A percentile compares a stretch with the other conserved stretches of the same genome.
Conservation (phyloP, 768 basidiomycete genomes). For the Macrolepiota albuminosa region DNA sequence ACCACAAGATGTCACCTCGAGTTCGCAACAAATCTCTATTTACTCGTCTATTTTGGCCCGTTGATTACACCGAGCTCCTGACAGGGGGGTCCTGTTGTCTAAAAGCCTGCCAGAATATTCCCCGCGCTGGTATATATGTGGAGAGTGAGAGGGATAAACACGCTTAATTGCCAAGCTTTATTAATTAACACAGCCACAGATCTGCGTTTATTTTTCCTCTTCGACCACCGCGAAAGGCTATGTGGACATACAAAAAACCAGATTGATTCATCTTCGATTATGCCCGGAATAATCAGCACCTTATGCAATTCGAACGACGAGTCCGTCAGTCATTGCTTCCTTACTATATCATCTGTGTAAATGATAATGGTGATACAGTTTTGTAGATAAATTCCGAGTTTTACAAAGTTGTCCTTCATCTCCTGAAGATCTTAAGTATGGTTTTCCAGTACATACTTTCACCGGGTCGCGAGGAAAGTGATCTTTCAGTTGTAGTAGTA, state of each 20-base stretch:
- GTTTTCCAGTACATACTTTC: too few species aligned
- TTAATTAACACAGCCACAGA: slow-evolving; percentile 19
- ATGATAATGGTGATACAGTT: not conserved
- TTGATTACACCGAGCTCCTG: not conserved
- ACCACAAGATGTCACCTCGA: slow-evolving; percentile 15
- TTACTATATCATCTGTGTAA: slow-evolving; percentile 8
- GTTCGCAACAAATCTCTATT: slow-evolving; percentile 5
- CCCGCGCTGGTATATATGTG: not conserved
- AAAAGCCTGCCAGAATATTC: not conserved
- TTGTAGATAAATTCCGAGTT: too few species aligned
- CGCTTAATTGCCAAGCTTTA: not conserved
- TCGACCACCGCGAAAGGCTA: not conserved
- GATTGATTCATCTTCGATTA: not conserved
- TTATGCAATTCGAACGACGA: not conserved
- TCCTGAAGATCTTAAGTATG: not conserved
- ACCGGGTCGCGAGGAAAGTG: not conserved
- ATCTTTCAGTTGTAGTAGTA: not conserved
- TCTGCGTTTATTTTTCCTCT: not conserved
- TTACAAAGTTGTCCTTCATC: not conserved
- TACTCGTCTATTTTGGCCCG: not conserved
- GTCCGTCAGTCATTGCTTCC: slow-evolving; percentile 4
- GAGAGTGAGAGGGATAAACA: not conserved
- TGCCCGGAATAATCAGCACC: not conserved
- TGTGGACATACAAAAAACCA: not conserved
- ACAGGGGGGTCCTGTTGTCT: not conserved